phyloP scores from a whole-genome alignment of 352 stramenopile species.

The Sclerospora graminicola region DNA sequence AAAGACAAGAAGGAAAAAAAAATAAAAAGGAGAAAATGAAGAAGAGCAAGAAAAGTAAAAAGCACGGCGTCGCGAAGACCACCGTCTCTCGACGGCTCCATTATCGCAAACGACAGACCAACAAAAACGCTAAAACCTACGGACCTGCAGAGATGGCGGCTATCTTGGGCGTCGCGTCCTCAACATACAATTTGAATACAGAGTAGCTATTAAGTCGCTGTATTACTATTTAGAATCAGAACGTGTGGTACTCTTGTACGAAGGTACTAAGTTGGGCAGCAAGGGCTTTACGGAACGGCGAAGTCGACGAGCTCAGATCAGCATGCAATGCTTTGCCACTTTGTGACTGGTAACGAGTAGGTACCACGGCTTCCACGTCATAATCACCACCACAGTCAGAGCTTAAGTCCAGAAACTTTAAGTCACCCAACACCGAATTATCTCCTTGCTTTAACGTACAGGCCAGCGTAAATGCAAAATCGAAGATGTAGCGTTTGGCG shows the following conservation, averaged over 20 bases:
- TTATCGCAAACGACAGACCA: no score
- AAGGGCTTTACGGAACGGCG: slow-evolving; percentile 55
- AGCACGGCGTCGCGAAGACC: no score
- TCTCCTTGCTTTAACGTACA: slow-evolving; percentile 26
- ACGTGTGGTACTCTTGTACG: slow-evolving; percentile 64
- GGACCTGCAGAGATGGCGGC: no score
- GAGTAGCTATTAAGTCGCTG: no score
- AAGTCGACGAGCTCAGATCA: slow-evolving; percentile 33
- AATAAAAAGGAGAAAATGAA: no score
- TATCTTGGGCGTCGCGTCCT: no score
- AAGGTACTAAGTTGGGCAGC: slow-evolving; percentile 40
- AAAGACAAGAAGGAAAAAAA: no score
- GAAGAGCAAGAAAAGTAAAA: no score
- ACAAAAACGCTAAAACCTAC: no score
- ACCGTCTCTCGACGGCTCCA: no score
- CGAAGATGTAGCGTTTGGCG: slow-evolving; percentile 90
- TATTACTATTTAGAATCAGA: slow-evolving; percentile 32
- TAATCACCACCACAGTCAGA: slow-evolving; percentile 62
- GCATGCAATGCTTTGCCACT: slow-evolving; percentile 60
- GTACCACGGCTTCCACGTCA: slow-evolving; percentile 59
- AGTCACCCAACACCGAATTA: slow-evolving; percentile 26
- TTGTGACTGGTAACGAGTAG: slow-evolving; percentile 58
- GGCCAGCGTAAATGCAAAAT: slow-evolving; percentile 59
- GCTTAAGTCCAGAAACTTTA: slow-evolving; percentile 79
- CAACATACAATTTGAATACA: no score